A percentile compares a stretch with the other conserved stretches of the same genome.
Conservation (phyloP, 75 land plant genomes). For the Azolla pinnata region DNA sequence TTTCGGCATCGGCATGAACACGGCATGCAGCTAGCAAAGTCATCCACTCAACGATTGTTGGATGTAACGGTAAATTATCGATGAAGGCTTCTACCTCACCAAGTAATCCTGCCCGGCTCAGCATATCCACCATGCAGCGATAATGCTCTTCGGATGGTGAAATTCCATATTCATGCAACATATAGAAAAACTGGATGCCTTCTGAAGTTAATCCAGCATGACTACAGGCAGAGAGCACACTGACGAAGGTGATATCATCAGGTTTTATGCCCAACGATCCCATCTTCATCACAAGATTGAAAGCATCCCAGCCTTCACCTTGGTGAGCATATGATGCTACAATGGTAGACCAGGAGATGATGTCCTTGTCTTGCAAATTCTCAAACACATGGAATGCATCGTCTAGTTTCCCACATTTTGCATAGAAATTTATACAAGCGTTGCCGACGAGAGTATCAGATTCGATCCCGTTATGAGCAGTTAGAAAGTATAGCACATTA, state of each 20-base stretch:
- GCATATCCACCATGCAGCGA: constrained; percentile 16
- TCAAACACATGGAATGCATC: not conserved
- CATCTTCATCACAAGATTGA: not conserved
- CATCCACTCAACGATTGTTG: constrained; percentile 1
- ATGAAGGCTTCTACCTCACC: constrained; percentile 11
- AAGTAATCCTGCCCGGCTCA: constrained; percentile 10
- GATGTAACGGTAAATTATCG: not conserved
- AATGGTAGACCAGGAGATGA: not conserved
- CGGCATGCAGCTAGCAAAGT: constrained; percentile 15
- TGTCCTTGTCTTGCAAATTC: not conserved
- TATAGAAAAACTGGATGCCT: constrained; percentile 4
- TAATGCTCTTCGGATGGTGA: constrained; percentile 6
- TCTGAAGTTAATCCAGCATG: constrained; percentile 8
- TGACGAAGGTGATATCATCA: constrained; percentile 9
- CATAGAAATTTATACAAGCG: constrained; percentile 10
- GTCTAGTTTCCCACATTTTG: constrained; percentile 6
- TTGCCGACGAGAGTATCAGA: not conserved
- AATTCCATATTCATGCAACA: constrained; percentile 2
- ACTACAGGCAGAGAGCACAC: constrained; percentile 14
- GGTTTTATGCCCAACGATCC: not conserved
- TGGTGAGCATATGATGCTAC: constrained; percentile 8
- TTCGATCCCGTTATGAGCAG: not conserved
- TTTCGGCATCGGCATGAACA: not conserved
- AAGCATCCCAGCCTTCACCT: constrained; percentile 6
- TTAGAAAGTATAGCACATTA: not conserved